phyloP scores from a whole-genome alignment of 805 yeast species.

The Blastobotrys parvus region DNA sequence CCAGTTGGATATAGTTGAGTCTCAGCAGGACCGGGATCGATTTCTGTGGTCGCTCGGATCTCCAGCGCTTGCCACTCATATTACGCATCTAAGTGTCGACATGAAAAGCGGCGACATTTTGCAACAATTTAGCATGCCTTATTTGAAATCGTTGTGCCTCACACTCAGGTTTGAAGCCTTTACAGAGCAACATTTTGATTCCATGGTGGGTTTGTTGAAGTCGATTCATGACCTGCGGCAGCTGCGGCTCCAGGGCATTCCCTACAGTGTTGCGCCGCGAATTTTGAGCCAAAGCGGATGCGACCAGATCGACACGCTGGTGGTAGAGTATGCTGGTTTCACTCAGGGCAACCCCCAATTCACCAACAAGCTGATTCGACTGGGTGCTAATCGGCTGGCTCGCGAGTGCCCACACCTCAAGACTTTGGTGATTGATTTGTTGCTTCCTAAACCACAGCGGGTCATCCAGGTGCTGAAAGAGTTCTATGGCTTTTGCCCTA shows the following conservation, averaged over 20 bases:
- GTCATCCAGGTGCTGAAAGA: not conserved
- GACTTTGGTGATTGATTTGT: not conserved
- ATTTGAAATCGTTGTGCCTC: not conserved
- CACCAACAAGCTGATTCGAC: not conserved
- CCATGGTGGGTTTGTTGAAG: not conserved
- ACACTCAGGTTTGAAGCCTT: not conserved
- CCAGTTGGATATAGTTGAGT: not conserved
- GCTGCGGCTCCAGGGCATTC: not conserved
- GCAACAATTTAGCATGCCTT: not conserved
- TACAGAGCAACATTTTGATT: not conserved
- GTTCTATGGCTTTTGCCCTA: not conserved
- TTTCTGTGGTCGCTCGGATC: not conserved
- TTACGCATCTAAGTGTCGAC: not conserved
- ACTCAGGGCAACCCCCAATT: not conserved
- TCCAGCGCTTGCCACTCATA: not conserved
- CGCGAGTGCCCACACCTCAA: conserved; percentile 1
- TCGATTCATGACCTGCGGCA: not conserved
- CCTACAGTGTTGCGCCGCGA: not conserved
- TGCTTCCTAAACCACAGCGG: not conserved
- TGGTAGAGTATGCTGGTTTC: not conserved
- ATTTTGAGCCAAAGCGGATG: not conserved
- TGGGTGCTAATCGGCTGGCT: not conserved
- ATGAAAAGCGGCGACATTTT: not conserved
- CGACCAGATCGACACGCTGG: not conserved
- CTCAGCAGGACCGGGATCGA: not conserved